Evolutionary conservation across 1,139 yeast genomes (phyloP).

Genomic region (Taiozyma sp.): DNA sequence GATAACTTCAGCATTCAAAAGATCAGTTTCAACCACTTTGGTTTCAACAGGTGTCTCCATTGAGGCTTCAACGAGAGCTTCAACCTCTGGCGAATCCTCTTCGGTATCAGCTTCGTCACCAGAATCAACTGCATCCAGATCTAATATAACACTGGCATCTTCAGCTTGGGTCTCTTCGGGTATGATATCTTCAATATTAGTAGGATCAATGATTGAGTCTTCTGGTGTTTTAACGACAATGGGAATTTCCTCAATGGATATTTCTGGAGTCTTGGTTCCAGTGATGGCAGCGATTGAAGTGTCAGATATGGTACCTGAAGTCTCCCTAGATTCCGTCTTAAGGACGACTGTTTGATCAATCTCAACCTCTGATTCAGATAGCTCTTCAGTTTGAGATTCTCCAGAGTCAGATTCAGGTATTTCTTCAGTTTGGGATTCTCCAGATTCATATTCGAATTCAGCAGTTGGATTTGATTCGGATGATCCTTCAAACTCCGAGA

Average conservation of each 20-base stretch:
- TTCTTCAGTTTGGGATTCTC: background rate
- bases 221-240: background rate
- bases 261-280: background rate
- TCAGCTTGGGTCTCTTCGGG: background rate
- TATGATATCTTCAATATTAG: background rate
- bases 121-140: background rate
- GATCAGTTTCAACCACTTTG: constrained; percentile 1
- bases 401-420: background rate
- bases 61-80: background rate
- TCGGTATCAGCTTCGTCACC: constrained; percentile 1
- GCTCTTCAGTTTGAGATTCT: background rate
- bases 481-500: background rate
- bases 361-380: background rate
- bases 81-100: background rate
- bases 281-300: background rate
- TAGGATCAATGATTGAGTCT: background rate
- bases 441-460: background rate
- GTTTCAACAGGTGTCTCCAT: background rate
- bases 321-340: background rate
- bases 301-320: background rate
- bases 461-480: background rate
- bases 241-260: background rate
- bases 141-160: background rate
- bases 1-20: background rate
- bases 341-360: background rate